A percentile compares a stretch with the other conserved stretches of the same genome.
Evolutionary conservation across 2,329 filamentous ascomycete species (phyloP).

Genomic region (Byssothecium circinans): DNA sequence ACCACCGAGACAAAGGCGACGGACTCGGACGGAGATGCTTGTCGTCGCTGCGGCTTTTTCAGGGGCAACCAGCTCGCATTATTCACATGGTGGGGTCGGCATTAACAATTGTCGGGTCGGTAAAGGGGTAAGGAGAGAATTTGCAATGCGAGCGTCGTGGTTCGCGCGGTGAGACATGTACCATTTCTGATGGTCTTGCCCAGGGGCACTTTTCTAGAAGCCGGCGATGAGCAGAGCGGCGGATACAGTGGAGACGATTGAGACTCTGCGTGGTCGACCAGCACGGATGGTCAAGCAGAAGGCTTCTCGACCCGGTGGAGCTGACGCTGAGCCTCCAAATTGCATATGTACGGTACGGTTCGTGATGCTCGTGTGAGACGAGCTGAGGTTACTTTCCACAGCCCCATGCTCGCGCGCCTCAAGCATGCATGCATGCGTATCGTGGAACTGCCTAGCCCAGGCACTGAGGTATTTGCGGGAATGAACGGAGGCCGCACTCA

Average conservation of each 20-base stretch:
- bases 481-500: slow-evolving; percentile 3
- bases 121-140: not conserved
- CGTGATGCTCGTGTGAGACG: slow-evolving; percentile 13
- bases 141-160: no score
- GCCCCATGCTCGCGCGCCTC: slow-evolving; percentile 9
- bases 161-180: no score
- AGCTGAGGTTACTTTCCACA: not conserved
- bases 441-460: slow-evolving; percentile 3
- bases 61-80: slow-evolving; percentile 1
- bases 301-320: no score
- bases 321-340: no score
- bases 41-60: not conserved
- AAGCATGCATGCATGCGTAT: not conserved
- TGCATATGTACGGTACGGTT: not conserved
- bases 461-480: no score
- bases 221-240: no score
- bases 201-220: not conserved
- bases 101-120: no score
- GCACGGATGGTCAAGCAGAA: no score
- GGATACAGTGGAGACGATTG: no score
- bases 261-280: no score
- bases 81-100: slow-evolving; percentile 1
- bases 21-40: not conserved
- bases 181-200: no score
- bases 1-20: slow-evolving; percentile 1